These are phyloP conservation scores for Chalaropsis ovoidea DNA, from an alignment of 2,329 filamentous ascomycete species.

Conservation along the genomic window DNA sequence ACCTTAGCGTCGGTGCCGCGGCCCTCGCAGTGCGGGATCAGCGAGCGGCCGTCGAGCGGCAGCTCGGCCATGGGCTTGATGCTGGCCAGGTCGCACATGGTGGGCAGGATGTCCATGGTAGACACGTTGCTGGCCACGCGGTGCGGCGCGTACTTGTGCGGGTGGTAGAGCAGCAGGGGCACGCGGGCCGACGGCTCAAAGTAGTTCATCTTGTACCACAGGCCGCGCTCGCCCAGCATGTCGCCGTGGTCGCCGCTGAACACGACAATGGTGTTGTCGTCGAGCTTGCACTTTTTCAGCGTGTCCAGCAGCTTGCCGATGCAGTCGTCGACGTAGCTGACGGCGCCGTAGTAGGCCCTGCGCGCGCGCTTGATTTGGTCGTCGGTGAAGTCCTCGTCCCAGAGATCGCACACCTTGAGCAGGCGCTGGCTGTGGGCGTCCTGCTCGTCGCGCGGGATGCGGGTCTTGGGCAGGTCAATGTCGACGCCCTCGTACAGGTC, in stretches of 20 bases:
- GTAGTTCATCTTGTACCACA: slow-evolving; percentile 99
- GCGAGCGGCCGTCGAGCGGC: slow-evolving; percentile 76
- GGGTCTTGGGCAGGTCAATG: slow-evolving; percentile 69
- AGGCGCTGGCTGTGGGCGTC: slow-evolving; percentile 81
- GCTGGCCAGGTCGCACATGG: slow-evolving; percentile 72
- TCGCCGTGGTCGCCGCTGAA: slow-evolving; percentile 93
- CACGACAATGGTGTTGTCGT: slow-evolving; percentile 78
- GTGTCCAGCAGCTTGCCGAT: slow-evolving; percentile 72
- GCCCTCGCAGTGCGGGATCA: slow-evolving; percentile 66
- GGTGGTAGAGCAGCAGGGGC: slow-evolving; percentile 75
- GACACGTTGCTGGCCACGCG: slow-evolving; percentile 76
- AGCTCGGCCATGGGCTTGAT: slow-evolving; percentile 57
- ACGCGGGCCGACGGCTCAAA: slow-evolving; percentile 86
- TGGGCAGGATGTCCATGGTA: slow-evolving; percentile 81
- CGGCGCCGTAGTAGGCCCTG: slow-evolving; percentile 83
- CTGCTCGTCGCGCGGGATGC: slow-evolving; percentile 68
- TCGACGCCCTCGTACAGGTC: slow-evolving; percentile 82
- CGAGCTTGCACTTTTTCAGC: slow-evolving; percentile 67
- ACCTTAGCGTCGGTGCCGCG: slow-evolving; percentile 63
- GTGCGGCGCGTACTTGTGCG: slow-evolving; percentile 62
- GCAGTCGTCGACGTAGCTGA: slow-evolving; percentile 89
- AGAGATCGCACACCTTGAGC: slow-evolving; percentile 76
- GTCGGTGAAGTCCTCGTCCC: slow-evolving; percentile 70
- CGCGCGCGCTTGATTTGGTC: slow-evolving; percentile 79
- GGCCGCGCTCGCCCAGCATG: slow-evolving; percentile 83